Evolutionary conservation across 371 early-diverging fungal species (phyloP), one percentile per base, ranked within the genome.

Genomic region (Batkoa obscura): DNA sequence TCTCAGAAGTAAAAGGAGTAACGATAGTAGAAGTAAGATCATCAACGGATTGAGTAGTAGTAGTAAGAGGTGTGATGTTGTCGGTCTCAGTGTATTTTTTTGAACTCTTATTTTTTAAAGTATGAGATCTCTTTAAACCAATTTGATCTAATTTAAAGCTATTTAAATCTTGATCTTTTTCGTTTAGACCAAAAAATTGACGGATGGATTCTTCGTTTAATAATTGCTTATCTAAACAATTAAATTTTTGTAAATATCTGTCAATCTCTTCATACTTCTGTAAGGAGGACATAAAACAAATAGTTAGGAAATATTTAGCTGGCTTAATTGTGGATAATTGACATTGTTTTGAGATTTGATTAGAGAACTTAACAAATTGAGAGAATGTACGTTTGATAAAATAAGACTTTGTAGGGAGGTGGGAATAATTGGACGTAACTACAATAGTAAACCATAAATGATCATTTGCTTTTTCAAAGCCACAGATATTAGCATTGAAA

Each of bases 241-340:
- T 23, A 30, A 23, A 47, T n/a, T 47, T 15, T 15, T 9, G 23
- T 32, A 47, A 47, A n/a, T 47, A 47, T n/a, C 48, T 15, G 23
- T 12, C 48, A 12, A 47, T 9, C 48, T 47, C 48, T 30, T 47
- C 48, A 47, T 23, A 47, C 48, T 47, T 47, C 48, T 47, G 48
- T 9, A 23, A 32, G 12, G 9, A 30, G 9, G 48, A 15, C 48
- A 47, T 47, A 9, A 47, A 47, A 15, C 23, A n/a, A 32, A 47
- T 47, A 32, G 48, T 47, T 10, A 47, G n/a, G 48, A 47, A 47
- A n/a, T 47, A 32, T 32, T 47, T 47, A 8, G 48, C 48, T 4
- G 48, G 48, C 23, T 23, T 23, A 23, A 23, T 23, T 23, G 23
- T 39, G 39, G 39, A 39, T 39, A 9, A 9, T 6, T 13, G 39